These are phyloP conservation scores for Penicillium crystallinum DNA, from an alignment of 495 filamentous ascomycete species.

Conservation along the genomic window DNA sequence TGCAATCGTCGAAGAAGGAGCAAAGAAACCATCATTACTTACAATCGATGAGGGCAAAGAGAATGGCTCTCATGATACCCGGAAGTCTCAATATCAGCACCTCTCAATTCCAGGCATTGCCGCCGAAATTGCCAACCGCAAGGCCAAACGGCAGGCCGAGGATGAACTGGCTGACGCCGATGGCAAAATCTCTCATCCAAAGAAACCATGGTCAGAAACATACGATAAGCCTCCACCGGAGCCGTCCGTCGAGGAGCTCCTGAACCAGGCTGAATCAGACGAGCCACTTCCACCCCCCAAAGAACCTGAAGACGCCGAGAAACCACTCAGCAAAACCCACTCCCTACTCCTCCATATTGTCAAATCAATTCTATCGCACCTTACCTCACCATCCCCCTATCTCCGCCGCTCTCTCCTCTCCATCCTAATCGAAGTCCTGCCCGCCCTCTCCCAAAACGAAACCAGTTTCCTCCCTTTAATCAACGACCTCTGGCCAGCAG, in stretches of 20 bases:
- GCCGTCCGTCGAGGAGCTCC: constrained; percentile 26
- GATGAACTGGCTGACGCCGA: constrained; percentile 30
- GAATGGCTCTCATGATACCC: constrained; percentile 25
- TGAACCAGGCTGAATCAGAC: constrained; percentile 33
- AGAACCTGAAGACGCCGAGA: constrained; percentile 49
- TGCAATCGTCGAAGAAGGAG: constrained; percentile 76
- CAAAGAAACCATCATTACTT: constrained; percentile 55
- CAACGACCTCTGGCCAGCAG: constrained; percentile 81
- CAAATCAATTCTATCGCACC: constrained; percentile 70
- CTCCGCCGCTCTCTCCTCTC: constrained; percentile 72
- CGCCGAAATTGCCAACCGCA: constrained; percentile 30
- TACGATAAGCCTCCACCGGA: constrained; percentile 23
- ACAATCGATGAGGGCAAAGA: constrained; percentile 39
- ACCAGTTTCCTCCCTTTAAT: constrained; percentile 81
- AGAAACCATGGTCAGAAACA: constrained; percentile 35
- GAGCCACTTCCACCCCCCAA: constrained; percentile 38
- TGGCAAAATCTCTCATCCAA: constrained; percentile 29
- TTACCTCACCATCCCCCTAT: constrained; percentile 74
- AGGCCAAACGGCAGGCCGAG: constrained; percentile 31
- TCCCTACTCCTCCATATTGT: constrained; percentile 62
- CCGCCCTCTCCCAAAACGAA: constrained; percentile 66
- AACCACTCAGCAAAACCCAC: constrained; percentile 51
- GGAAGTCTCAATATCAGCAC: constrained; percentile 35
- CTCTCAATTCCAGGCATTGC: constrained; percentile 36
- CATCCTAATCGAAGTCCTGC: constrained; percentile 63